phyloP scores from a whole-genome alignment of 345 rosid genomes.

The Laguncularia racemosa region DNA sequence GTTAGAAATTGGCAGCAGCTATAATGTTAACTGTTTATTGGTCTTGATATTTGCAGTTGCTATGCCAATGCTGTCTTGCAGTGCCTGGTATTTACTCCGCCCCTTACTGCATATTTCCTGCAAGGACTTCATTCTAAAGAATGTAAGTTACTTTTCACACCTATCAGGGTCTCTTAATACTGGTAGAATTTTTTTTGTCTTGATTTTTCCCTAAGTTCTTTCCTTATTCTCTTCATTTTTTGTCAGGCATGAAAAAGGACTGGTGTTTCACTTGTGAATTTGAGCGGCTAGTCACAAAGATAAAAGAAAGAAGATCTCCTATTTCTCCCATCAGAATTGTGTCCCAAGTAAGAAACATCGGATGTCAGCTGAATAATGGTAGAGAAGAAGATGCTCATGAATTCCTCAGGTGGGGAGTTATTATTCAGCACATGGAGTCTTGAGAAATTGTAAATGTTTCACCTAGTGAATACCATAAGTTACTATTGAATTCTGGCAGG shows the following conservation, averaged over 20 bases:
- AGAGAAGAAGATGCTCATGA: constrained; percentile 99
- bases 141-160: constrained; percentile 40
- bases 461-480: background rate
- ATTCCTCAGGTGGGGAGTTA: constrained; percentile 67
- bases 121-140: constrained; percentile 77
- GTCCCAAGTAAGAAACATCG: constrained; percentile 62
- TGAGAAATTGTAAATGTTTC: background rate
- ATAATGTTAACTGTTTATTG: background rate
- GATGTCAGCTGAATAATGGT: constrained; percentile 79
- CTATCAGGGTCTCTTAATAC: background rate
- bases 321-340: constrained; percentile 68
- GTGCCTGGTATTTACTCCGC: constrained; percentile 91
- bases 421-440: background rate
- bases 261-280: constrained; percentile 96
- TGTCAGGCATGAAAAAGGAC: constrained; percentile 55
- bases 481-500: constrained; percentile 18
- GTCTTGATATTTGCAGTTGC: constrained; percentile 58
- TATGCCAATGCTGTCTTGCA: constrained; percentile 95
- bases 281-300: constrained; percentile 60
- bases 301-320: constrained; percentile 64
- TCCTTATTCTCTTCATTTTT: constrained; percentile 13
- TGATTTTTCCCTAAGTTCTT: background rate
- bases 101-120: constrained; percentile 76
- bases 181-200: background rate
- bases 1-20: background rate